phyloP scores from a whole-genome alignment of 352 stramenopile genomes.

The Globisporangium paddicum region DNA sequence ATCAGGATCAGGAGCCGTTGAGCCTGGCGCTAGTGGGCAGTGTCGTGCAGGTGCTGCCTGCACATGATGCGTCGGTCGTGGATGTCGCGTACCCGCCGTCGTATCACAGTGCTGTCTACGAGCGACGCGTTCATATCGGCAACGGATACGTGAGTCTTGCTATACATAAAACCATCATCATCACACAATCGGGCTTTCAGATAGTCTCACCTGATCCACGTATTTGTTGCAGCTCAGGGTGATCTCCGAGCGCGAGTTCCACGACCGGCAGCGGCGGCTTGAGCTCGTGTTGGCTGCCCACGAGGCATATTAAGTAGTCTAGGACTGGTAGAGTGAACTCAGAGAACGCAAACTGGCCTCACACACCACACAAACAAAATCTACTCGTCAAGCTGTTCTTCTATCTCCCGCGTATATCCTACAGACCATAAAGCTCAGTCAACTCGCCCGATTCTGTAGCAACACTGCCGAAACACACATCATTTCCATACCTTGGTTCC shows the following conservation, averaged over 20 bases:
- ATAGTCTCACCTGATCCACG: not conserved
- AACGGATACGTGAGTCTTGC: conserved; percentile 55
- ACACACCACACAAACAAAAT: not conserved
- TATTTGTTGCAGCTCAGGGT: not conserved
- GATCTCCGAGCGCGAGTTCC: conserved; percentile 7
- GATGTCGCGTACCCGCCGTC: conserved; percentile 32
- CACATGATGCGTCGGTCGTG: conserved; percentile 45
- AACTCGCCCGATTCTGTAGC: no score
- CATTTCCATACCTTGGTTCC: no score
- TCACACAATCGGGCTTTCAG: not conserved
- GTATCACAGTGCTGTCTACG: conserved; percentile 13
- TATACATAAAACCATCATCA: not conserved
- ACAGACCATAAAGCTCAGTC: no score
- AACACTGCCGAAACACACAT: no score
- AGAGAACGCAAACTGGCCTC: no score
- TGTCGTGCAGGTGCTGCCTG: conserved; percentile 36
- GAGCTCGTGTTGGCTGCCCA: no score
- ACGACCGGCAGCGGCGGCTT: not conserved
- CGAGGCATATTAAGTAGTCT: no score
- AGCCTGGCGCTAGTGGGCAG: conserved; percentile 20
- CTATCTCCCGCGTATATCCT: no score
- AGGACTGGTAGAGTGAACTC: no score
- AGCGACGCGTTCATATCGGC: conserved; percentile 34
- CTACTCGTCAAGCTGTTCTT: not conserved
- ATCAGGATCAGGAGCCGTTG: conserved; percentile 7